These are phyloP conservation scores for Pinus tabuliformis DNA, from an alignment of 75 land plant genomes.

Conservation along the genomic window DNA sequence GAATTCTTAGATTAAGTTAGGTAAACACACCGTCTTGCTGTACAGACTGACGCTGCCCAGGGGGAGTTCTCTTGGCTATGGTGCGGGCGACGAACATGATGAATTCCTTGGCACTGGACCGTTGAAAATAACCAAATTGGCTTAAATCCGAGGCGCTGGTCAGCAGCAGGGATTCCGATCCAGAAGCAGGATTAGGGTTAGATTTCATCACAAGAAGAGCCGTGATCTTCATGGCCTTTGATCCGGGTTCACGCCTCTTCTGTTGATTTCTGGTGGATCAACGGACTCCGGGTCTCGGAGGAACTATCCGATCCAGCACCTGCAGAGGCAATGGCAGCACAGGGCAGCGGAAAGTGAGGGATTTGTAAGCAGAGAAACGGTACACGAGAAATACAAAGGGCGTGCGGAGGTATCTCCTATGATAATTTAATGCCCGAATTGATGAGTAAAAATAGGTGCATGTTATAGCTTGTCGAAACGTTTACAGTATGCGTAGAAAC, in stretches of 20 bases:
- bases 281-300: neutral
- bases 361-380: no score
- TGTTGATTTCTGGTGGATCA: neutral
- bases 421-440: no score
- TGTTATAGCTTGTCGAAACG: no score
- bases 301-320: no score
- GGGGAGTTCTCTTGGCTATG: conserved; percentile 76
- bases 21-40: conserved; percentile 65
- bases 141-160: conserved; percentile 85
- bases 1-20: neutral
- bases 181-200: conserved; percentile 23
- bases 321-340: no score
- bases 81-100: conserved; percentile 86
- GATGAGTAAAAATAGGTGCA: no score
- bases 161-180: conserved; percentile 60
- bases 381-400: no score
- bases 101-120: conserved; percentile 85
- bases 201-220: conserved; percentile 68
- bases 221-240: conserved; percentile 82
- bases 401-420: no score
- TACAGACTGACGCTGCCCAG: conserved; percentile 88
- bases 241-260: conserved; percentile 5
- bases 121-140: conserved; percentile 93
- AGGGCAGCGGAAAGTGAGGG: no score
- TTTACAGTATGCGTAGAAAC: no score